Evolutionary conservation across 768 basidiomycete species (phyloP), one percentile per base, ranked within the genome.

Genomic region (Xerocomellus amylosporus): DNA sequence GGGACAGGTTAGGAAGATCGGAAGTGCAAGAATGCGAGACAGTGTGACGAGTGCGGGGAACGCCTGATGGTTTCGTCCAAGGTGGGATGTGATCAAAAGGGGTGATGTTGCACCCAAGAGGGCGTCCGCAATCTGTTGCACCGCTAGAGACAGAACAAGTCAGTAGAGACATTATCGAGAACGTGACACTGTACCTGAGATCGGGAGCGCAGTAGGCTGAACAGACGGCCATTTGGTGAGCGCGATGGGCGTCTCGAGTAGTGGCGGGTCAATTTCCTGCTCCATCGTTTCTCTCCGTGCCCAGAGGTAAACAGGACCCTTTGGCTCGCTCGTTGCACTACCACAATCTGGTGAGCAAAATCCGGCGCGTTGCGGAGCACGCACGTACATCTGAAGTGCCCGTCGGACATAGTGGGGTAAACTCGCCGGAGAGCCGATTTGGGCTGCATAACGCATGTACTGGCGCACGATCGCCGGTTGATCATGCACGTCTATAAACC

Each of bases 261-360:
- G 53, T 5, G 68, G 57, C 5, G 71, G 55, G 20, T 80, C 74
- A 1, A 87, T 66, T 62, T 85, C 81, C 64, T 86, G 78, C 60
- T 89, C 87, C 75, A 83, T 83, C 1, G 79, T 76, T 63, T 89
- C 88, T n/a, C 88, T 77, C 15, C 85, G 76, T 13, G 79, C 85
- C 84, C 85, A 88, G 8, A 88, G 73, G 64, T 90, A 88, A 1
- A 86, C 85, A 0, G 88, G 88, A 0, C 88, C 87, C 63, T 80
- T 83, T 0, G 88, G 88, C 28, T 83, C 79, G 49, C 84, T 86
- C n/a, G 70, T 80, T 5, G 87, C 86, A 58, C 86, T 88, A 41
- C 12, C 20, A 31, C 9, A 30, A 42, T 39, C 49, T 55, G 15
- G 51, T 57, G 10, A 58, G 40, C 37, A 22, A 28, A 17, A 5